Percentiles rank a stretch among this genome's conserved stretches.
Conservation (phyloP, 768 basidiomycete species). For the Clavulina sp. region DNA sequence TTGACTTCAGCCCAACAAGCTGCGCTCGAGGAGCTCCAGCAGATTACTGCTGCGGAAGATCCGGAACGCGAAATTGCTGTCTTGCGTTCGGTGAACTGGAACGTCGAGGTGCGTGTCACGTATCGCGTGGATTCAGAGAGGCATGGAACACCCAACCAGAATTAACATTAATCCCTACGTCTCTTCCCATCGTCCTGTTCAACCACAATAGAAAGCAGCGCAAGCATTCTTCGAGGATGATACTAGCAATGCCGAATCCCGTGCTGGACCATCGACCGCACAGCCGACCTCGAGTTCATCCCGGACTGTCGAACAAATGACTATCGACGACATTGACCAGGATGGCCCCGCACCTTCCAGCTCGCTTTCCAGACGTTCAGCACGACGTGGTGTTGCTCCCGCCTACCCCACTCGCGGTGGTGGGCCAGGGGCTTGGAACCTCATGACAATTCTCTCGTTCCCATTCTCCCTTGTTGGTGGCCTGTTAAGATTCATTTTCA, state of each 20-base stretch:
- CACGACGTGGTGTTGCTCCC: neutral
- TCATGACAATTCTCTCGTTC: slow-evolving; percentile 22
- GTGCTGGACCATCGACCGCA: slow-evolving; percentile 2
- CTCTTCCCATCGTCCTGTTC: neutral
- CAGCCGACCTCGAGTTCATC: slow-evolving; percentile 5
- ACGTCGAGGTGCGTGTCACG: slow-evolving; percentile 44
- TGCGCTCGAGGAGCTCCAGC: slow-evolving; percentile 29
- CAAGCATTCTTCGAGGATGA: slow-evolving; percentile 37
- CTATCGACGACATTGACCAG: slow-evolving; percentile 36
- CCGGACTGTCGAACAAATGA: slow-evolving; percentile 11
- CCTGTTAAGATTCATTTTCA: slow-evolving; percentile 47
- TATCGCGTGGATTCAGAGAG: slow-evolving; percentile 1
- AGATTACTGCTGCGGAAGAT: slow-evolving; percentile 42
- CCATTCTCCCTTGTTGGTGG: slow-evolving; percentile 42
- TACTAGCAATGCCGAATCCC: neutral
- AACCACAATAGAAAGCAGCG: slow-evolving; percentile 31
- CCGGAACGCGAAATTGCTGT: slow-evolving; percentile 43
- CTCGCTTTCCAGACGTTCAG: neutral
- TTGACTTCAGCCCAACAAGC: slow-evolving; percentile 13
- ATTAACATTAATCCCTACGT: neutral
- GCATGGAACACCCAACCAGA: slow-evolving; percentile 13
- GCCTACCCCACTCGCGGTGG: slow-evolving; percentile 3
- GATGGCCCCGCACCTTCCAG: slow-evolving; percentile 7
- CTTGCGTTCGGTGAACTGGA: slow-evolving; percentile 47
- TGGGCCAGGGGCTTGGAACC: slow-evolving; percentile 18